Conservation (phyloP, 352 stramenopile species). For the Phytophthora sansomeana region DNA sequence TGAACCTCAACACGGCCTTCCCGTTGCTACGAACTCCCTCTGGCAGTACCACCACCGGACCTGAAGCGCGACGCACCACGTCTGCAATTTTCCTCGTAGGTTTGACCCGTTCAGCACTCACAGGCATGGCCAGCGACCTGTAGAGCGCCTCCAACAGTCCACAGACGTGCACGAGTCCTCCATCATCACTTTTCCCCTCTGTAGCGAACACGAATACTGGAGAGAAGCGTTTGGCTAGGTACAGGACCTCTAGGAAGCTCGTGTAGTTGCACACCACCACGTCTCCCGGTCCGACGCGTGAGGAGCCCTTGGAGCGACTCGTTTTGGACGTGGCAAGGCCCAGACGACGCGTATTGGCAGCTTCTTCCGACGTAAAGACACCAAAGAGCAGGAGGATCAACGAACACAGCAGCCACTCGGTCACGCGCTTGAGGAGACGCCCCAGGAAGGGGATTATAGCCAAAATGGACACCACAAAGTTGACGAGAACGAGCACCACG, state of each 20-base stretch:
- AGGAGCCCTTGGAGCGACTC: slow-evolving; percentile 28
- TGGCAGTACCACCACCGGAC: slow-evolving; percentile 77
- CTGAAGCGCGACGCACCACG: slow-evolving; percentile 63
- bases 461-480: slow-evolving; percentile 63
- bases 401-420: slow-evolving; percentile 78
- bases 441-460: slow-evolving; percentile 71
- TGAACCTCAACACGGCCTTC: slow-evolving; percentile 77
- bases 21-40: slow-evolving; percentile 85
- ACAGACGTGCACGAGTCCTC: slow-evolving; percentile 69
- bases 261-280: slow-evolving; percentile 87
- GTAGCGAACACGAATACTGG: slow-evolving; percentile 78
- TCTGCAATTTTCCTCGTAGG: slow-evolving; percentile 72
- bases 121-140: slow-evolving; percentile 56
- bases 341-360: slow-evolving; percentile 76
- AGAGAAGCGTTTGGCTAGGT: slow-evolving; percentile 81
- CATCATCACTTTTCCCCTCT: slow-evolving; percentile 51
- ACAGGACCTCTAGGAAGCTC: slow-evolving; percentile 83
- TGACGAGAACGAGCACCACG: slow-evolving; percentile 53
- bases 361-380: slow-evolving; percentile 73
- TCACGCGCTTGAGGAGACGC: slow-evolving; percentile 69
- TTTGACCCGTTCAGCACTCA: slow-evolving; percentile 46
- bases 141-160: slow-evolving; percentile 75
- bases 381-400: slow-evolving; percentile 71
- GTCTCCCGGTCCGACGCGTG: slow-evolving; percentile 56
- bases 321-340: slow-evolving; percentile 61